Conservation (phyloP, 768 basidiomycete species). For the Fomitopsis serialis region DNA sequence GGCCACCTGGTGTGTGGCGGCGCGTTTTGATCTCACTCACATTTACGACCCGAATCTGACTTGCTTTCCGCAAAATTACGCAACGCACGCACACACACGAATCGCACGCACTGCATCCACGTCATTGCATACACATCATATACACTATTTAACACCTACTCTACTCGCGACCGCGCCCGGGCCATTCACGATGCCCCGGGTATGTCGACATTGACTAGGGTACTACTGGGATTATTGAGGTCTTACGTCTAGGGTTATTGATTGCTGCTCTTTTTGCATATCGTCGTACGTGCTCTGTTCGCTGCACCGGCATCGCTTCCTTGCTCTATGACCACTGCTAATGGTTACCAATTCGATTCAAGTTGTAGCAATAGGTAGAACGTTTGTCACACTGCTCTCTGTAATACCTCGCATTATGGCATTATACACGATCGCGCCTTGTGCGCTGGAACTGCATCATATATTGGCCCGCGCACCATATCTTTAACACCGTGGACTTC, state of each 20-base stretch:
- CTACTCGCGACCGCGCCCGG: constrained; percentile 13
- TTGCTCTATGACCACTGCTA: constrained; percentile 5
- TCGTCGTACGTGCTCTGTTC: constrained; percentile 12
- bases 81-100: constrained; percentile 20
- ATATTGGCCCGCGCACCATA: background rate
- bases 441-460: constrained; percentile 15
- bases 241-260: constrained; percentile 1
- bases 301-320: constrained; percentile 9
- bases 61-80: constrained; percentile 13
- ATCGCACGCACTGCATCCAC: constrained; percentile 14
- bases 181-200: background rate
- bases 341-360: constrained; percentile 3
- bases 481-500: no score
- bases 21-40: background rate
- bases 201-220: constrained; percentile 1
- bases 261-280: constrained; percentile 8
- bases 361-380: constrained; percentile 19
- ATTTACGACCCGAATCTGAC: constrained; percentile 14
- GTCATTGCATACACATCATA: constrained; percentile 1
- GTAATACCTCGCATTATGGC: constrained; percentile 21
- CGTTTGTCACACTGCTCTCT: constrained; percentile 5
- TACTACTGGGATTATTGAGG: constrained; percentile 3
- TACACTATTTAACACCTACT: constrained; percentile 7
- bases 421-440: constrained; percentile 20
- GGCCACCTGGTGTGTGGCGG: background rate